Evolutionary conservation across 192 early-diverging fungal species (phyloP), one percentile per base, ranked within the genome.

Genomic region (Umbelopsis vinacea): DNA sequence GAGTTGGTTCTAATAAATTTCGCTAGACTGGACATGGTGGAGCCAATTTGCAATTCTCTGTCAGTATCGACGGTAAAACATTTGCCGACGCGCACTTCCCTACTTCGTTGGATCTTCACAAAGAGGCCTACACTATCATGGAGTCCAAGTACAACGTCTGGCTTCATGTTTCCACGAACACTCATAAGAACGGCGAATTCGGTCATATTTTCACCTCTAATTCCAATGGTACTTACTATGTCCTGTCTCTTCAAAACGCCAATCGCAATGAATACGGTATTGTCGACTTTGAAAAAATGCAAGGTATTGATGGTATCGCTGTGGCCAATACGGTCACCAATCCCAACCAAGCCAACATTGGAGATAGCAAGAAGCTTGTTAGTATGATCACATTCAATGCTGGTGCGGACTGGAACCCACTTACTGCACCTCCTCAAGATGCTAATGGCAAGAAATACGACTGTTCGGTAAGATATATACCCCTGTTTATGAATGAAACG

Each of bases 211-310:
- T 96, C 76, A 89, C 90, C 22, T 97, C 96, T 66, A 94, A 96
- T 80, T 91, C 91, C 9, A 92, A 97, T 66, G 97, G 96, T 60
- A 91, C 89, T 0, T 95, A 87, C 71, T 98, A 89, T 77, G 88
- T 88, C 10, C 73, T 82, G 11, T 87, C 92, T 0, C 84, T 94
- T 29, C 83, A 87, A 50, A 74, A 90, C 43, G 90, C 93, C 17
- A 95, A 96, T 76, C 86, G 94, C 69, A 88, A 89, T 43, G 83
- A 86, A 23, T 57, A 54, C 21, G 92, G 92, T n/a, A 83, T 89
- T 52, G 96, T 97, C 1, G 97, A 99, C 76, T 96, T 95, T 85
- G 95, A 96, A 75, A 94, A 92, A 67, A 90, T 94, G 83, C 90
- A 91, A 26, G 95, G 93, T 12, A 84, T 98, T 23, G 88, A 92